Conservation (phyloP, 2,329 filamentous ascomycete species). For the Diplodia mutila region DNA sequence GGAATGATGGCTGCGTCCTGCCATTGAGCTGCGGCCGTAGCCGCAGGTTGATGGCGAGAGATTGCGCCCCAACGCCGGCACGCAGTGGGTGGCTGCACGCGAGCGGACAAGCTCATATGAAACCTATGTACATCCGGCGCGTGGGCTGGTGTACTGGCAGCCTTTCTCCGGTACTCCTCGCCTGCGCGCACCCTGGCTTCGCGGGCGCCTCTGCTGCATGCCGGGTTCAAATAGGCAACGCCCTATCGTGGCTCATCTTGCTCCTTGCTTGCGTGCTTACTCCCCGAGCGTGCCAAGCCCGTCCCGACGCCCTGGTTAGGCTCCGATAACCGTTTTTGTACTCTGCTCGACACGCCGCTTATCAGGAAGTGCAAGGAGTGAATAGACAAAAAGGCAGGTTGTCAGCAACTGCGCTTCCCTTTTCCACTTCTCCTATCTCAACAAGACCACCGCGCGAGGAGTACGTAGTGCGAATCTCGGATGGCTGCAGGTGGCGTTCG, state of each 20-base stretch:
- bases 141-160: not conserved
- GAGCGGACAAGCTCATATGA: constrained; percentile 21
- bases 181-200: constrained; percentile 16
- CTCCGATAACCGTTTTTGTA: constrained; percentile 15
- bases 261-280: constrained; percentile 21
- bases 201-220: constrained; percentile 8
- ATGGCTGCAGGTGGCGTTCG: constrained; percentile 14
- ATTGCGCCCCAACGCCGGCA: not conserved
- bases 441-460: not conserved
- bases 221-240: not conserved
- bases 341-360: constrained; percentile 3
- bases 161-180: constrained; percentile 1
- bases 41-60: constrained; percentile 22
- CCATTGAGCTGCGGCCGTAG: not conserved
- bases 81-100: constrained; percentile 6
- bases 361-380: constrained; percentile 6
- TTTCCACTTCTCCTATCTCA: constrained; percentile 5
- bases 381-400: not conserved
- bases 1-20: not conserved
- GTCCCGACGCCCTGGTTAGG: constrained; percentile 8
- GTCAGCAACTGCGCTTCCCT: not conserved
- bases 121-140: not conserved
- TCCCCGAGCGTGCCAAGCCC: not conserved
- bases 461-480: constrained; percentile 18
- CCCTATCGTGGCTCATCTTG: constrained; percentile 21